Evolutionary conservation across 2,329 filamentous ascomycete genomes (phyloP).

Genomic region (Fusarium sp.): DNA sequence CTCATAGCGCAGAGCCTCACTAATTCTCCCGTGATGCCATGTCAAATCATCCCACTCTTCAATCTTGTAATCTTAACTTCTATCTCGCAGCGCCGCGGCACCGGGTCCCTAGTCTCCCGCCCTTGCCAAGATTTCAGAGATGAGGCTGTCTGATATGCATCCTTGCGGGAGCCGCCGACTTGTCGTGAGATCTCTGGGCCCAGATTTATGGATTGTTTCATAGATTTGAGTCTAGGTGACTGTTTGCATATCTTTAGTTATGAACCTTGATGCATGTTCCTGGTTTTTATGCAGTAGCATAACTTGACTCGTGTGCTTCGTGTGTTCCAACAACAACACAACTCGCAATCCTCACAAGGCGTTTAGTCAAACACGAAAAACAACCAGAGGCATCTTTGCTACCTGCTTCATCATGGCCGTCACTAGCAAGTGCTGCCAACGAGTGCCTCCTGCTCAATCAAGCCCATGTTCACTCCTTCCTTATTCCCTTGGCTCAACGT

Average conservation of each 20-base stretch:
- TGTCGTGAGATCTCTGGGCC: neutral
- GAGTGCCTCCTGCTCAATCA: neutral
- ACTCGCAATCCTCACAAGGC: neutral
- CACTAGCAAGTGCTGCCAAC: neutral
- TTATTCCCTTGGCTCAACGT: neutral
- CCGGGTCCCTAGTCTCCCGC: neutral
- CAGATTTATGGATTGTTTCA: neutral
- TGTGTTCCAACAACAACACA: neutral
- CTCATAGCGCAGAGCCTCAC: conserved; percentile 22
- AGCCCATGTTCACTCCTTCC: neutral
- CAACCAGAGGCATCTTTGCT: neutral
- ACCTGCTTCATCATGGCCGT: neutral
- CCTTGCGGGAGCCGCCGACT: neutral
- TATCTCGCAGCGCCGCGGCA: conserved; percentile 7
- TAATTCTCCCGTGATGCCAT: conserved; percentile 23
- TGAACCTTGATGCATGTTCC: neutral
- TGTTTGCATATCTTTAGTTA: neutral
- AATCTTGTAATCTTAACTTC: conserved; percentile 18
- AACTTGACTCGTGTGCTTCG: neutral
- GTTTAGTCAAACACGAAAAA: neutral
- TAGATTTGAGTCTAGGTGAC: neutral
- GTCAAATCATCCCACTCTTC: conserved; percentile 27
- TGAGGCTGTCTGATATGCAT: neutral
- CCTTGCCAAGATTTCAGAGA: neutral
- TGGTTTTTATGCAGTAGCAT: neutral